Evolutionary conservation across 495 filamentous ascomycete genomes (phyloP).

Genomic region (Penicillium nucicola): DNA sequence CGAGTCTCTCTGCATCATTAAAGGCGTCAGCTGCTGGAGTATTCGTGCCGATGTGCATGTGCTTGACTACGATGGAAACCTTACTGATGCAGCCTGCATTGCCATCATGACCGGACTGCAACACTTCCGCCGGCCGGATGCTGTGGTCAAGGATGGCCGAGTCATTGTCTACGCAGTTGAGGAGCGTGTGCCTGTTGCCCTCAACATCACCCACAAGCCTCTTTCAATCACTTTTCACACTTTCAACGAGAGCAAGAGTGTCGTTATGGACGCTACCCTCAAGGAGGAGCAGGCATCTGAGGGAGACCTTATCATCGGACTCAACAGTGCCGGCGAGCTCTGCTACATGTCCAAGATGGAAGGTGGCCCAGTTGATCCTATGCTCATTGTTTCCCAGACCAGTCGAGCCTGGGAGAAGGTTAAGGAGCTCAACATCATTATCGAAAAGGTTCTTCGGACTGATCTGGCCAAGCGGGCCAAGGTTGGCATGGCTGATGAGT

Average conservation of each 20-base stretch:
- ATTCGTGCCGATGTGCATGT: conserved; percentile 89
- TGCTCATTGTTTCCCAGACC: conserved; percentile 68
- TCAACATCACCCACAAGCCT: conserved; percentile 86
- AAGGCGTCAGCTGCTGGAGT: conserved; percentile 84
- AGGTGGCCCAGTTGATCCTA: conserved; percentile 73
- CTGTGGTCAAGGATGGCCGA: conserved; percentile 74
- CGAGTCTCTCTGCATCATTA: conserved; percentile 90
- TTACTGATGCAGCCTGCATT: conserved; percentile 82
- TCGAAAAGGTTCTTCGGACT: conserved; percentile 69
- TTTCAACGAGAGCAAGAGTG: conserved; percentile 64
- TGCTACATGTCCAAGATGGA: conserved; percentile 88
- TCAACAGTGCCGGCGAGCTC: conserved; percentile 88
- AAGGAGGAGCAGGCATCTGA: conserved; percentile 85
- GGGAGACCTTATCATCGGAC: conserved; percentile 76
- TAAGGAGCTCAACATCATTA: conserved; percentile 67
- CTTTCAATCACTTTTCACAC: conserved; percentile 83
- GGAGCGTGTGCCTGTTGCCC: conserved; percentile 85
- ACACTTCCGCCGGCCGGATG: conserved; percentile 87
- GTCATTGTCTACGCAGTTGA: conserved; percentile 75
- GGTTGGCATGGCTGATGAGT: conserved; percentile 69
- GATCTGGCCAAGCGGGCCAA: conserved; percentile 74
- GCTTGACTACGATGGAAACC: conserved; percentile 80
- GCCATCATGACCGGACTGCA: conserved; percentile 81
- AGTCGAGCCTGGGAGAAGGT: conserved; percentile 70
- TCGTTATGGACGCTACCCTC: conserved; percentile 73